Evolutionary conservation across 345 rosid species (phyloP).

Genomic region (Anastatica hierochuntica): DNA sequence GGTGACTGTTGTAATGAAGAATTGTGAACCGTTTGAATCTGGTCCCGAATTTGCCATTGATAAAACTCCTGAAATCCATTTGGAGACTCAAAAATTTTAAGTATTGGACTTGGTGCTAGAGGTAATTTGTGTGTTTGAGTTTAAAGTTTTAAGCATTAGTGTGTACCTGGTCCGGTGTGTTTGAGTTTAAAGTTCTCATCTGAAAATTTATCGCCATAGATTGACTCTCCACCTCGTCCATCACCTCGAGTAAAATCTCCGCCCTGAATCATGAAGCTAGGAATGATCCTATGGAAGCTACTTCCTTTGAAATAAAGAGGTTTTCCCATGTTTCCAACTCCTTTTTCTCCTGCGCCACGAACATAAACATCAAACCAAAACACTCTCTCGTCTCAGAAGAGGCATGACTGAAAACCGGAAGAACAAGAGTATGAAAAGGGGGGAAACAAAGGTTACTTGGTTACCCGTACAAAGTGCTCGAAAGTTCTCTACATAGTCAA

Average conservation of each 20-base stretch:
- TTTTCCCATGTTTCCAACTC: constrained; percentile 71
- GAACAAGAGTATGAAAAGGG: not conserved
- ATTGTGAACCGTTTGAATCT: constrained; percentile 85
- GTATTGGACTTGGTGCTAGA: not conserved
- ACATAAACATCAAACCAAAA: constrained; percentile 6
- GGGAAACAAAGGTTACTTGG: constrained; percentile 42
- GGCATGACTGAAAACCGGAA: not conserved
- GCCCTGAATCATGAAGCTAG: constrained; percentile 92
- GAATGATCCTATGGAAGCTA: constrained; percentile 79
- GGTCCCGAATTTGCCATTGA: constrained; percentile 91
- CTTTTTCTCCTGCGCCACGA: constrained; percentile 65
- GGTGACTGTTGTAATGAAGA: constrained; percentile 78
- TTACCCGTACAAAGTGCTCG: constrained; percentile 97
- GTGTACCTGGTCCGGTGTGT: constrained; percentile 77
- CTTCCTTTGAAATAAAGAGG: constrained; percentile 79
- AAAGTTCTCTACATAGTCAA: constrained; percentile 64
- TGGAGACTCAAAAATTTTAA: not conserved
- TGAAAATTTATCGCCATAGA: constrained; percentile 69
- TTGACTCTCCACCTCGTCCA: constrained; percentile 93
- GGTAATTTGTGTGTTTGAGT: not conserved
- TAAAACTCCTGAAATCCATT: constrained; percentile 40
- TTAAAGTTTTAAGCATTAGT: not conserved
- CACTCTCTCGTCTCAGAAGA: constrained; percentile 2
- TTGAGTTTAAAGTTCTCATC: constrained; percentile 93
- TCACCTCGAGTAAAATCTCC: constrained; percentile 92